A percentile compares a stretch with the other conserved stretches of the same genome.
Evolutionary conservation across 2,329 filamentous ascomycete species (phyloP).

Genomic region (Scedosporium boydii): DNA sequence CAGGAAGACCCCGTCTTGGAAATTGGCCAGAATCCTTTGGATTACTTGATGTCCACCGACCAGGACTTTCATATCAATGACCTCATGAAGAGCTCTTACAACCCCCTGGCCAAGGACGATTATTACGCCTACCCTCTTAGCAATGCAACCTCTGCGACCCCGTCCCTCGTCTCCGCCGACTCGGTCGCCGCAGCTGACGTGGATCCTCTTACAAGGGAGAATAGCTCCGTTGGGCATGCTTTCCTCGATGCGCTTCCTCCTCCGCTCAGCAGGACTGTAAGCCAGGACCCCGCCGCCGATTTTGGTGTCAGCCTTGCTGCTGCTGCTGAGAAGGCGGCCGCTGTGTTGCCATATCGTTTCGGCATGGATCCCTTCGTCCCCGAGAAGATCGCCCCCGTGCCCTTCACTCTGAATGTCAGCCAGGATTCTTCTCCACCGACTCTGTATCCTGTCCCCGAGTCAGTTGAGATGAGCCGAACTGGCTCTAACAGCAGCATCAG

Average conservation of each 20-base stretch:
- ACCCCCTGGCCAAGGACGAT: conserved; percentile 14
- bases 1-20: conserved; percentile 23
- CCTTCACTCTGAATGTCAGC: conserved; percentile 7
- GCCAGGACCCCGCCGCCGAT: conserved; percentile 15
- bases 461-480: conserved; percentile 34
- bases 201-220: conserved; percentile 32
- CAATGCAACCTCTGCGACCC: conserved; percentile 26
- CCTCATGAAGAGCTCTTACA: conserved; percentile 14
- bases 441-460: background rate
- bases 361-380: conserved; percentile 25
- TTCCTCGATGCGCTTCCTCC: conserved; percentile 24
- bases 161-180: conserved; percentile 32
- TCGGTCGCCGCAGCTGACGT: conserved; percentile 24
- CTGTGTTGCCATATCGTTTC: conserved; percentile 21
- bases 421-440: background rate
- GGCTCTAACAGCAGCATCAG: conserved; percentile 35
- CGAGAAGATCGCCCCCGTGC: conserved; percentile 10
- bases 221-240: conserved; percentile 26
- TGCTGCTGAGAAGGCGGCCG: conserved; percentile 19
- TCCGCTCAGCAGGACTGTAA: conserved; percentile 26
- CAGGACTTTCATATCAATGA: conserved; percentile 14
- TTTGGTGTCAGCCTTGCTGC: conserved; percentile 10
- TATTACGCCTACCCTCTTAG: conserved; percentile 11
- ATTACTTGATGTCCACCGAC: conserved; percentile 24
- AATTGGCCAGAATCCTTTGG: conserved; percentile 27